Conservation (phyloP, 2,329 filamentous ascomycete species). For the Calonectria naviculata region DNA sequence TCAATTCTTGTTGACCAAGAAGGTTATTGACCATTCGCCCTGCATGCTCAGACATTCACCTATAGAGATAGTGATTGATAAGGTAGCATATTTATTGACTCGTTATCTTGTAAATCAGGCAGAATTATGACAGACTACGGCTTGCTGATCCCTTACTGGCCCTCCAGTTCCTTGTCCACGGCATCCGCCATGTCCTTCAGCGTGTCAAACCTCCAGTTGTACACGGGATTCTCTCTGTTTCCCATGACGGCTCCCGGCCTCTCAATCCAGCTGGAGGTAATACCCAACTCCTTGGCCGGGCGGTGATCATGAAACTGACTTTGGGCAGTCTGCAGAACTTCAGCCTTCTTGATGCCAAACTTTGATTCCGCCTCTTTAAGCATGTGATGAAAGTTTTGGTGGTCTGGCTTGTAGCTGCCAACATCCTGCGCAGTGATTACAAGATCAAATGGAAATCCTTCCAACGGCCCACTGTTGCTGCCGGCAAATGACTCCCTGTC, state of each 20-base stretch:
- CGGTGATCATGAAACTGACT: conserved; percentile 78
- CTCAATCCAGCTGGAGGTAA: conserved; percentile 72
- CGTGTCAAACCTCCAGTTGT: conserved; percentile 67
- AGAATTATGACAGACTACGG: no score
- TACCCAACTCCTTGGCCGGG: conserved; percentile 68
- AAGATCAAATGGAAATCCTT: conserved; percentile 65
- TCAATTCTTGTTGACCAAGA: no score
- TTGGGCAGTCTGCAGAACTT: conserved; percentile 75
- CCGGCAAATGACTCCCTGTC: conserved; percentile 62
- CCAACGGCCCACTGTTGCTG: conserved; percentile 57
- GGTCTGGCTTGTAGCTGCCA: conserved; percentile 77
- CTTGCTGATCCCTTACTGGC: background rate
- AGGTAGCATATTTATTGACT: background rate
- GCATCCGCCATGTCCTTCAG: conserved; percentile 69
- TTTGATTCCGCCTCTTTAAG: conserved; percentile 61
- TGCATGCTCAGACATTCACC: no score
- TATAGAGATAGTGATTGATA: no score
- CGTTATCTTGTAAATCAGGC: no score
- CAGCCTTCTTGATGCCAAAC: conserved; percentile 65
- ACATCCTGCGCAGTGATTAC: conserved; percentile 78
- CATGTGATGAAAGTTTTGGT: conserved; percentile 74
- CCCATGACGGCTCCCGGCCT: conserved; percentile 53
- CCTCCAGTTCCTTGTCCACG: conserved; percentile 32
- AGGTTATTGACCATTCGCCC: no score
- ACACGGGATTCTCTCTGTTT: conserved; percentile 57